Percentiles rank a stretch among this genome's conserved stretches.
Evolutionary conservation across 2,329 filamentous ascomycete genomes (phyloP).

Genomic region (Aaosphaeria pasadenensis): DNA sequence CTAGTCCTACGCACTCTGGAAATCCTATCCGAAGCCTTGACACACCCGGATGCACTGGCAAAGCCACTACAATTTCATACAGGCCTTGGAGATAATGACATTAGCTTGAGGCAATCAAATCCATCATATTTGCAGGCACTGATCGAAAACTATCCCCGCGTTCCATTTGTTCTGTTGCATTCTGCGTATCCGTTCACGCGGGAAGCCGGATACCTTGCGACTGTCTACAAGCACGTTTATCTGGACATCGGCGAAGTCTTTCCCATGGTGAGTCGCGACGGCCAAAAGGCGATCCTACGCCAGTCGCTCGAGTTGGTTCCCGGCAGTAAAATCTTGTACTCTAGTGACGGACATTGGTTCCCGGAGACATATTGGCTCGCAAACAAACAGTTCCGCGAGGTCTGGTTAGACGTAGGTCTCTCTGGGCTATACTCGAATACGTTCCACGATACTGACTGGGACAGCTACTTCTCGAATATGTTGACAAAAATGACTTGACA

Average conservation of each 20-base stretch:
- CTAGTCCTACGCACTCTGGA: slow-evolving; percentile 64
- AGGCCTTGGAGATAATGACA: slow-evolving; percentile 76
- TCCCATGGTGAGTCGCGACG: slow-evolving; percentile 71
- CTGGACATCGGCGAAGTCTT: slow-evolving; percentile 83
- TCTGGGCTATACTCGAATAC: slow-evolving; percentile 2
- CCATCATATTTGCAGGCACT: slow-evolving; percentile 73
- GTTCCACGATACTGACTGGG: neutral
- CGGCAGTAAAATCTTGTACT: slow-evolving; percentile 73
- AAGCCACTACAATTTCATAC: slow-evolving; percentile 86
- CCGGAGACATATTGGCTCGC: slow-evolving; percentile 76
- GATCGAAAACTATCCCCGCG: slow-evolving; percentile 64
- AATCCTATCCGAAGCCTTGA: slow-evolving; percentile 47
- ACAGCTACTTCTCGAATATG: slow-evolving; percentile 64
- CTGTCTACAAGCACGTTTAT: slow-evolving; percentile 75
- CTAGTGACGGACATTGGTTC: slow-evolving; percentile 76
- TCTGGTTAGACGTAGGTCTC: slow-evolving; percentile 59
- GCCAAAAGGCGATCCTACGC: slow-evolving; percentile 67
- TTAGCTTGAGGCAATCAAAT: slow-evolving; percentile 66
- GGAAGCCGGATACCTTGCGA: slow-evolving; percentile 75
- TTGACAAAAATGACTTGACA: slow-evolving; percentile 61
- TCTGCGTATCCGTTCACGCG: slow-evolving; percentile 78
- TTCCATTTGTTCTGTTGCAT: slow-evolving; percentile 76
- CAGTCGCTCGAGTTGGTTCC: slow-evolving; percentile 75
- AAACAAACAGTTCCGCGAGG: slow-evolving; percentile 68
- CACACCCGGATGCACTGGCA: slow-evolving; percentile 38